Evolutionary conservation across 352 stramenopile genomes (phyloP), one percentile per base, ranked within the genome.

Genomic region (Lagenidium sp.): DNA sequence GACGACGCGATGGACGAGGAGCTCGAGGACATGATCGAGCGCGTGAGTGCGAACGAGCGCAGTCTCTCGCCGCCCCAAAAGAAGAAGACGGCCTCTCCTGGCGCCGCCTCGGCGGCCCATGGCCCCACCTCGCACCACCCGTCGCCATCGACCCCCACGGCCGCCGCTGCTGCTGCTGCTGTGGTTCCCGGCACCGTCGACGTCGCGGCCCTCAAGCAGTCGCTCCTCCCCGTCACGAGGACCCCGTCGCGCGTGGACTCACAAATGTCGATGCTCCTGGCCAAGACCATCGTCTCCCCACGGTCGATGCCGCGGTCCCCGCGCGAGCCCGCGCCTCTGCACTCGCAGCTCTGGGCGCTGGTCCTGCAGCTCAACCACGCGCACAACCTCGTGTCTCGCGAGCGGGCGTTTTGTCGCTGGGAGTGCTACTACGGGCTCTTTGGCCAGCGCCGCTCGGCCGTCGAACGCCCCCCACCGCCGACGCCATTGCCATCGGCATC

Each of bases 391-490:
- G 56, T 78, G 15, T 78, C 67, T 6, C 61, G 69, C 16, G 62
- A 85, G 39, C 68, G 63, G 4, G 54, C 69, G 1, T 82, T 67
- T 21, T 73, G 69, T 56, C 67, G 71, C 18, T 87, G 75, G 75
- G 75, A 85, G 23, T 87, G 75, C 36, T 70, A 79, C 41, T 87
- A 87, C 50, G 54, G 65, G n/a, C 44, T 85, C 1, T 57, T 85
- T 3, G 47, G 43, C 0, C 75, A 85, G 40, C 65, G 72, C 13
- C 53, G 71, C 12, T 87, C 75, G 10, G 75, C 69, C 1, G 52
- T 87, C 16, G 71, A 87, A 50, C 64, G 16, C 34, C 44, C 38
- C 26, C 45, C 30, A 36, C 18, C 15, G 37, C 34, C n/a, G 20
- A 12, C 5, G 7, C 22, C 18, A 18, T 32, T 44, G 36, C 36